These are phyloP conservation scores for Mallotus repandus DNA, from an alignment of 441 rosid genomes.

Conservation along the genomic window DNA sequence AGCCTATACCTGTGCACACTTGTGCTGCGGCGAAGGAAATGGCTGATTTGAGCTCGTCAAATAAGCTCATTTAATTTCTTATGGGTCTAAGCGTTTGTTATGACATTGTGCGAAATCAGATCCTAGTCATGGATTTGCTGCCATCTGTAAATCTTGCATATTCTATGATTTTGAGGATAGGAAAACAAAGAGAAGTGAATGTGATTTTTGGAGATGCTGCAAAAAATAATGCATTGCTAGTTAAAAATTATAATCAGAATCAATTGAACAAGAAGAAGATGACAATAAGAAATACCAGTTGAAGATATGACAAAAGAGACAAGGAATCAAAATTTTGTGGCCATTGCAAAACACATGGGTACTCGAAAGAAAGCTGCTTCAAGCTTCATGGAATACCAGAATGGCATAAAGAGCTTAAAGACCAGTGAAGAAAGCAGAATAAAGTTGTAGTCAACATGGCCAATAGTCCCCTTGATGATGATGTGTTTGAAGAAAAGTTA, in stretches of 20 bases:
- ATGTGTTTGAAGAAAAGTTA: neutral
- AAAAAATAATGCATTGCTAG: neutral
- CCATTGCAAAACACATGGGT: neutral
- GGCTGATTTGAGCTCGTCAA: neutral
- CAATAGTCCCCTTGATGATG: neutral
- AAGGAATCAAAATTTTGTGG: neutral
- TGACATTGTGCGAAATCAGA: neutral
- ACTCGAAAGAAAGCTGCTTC: neutral
- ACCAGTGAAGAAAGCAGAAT: neutral
- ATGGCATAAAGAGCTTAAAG: neutral
- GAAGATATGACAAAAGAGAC: neutral
- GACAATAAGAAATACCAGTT: too few species aligned
- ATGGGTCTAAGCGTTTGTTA: neutral
- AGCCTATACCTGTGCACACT: neutral
- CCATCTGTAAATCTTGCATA: too few species aligned
- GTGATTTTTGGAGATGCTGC: neutral
- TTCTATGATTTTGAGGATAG: neutral
- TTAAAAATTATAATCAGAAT: too few species aligned
- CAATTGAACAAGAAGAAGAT: neutral
- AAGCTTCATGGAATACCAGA: neutral
- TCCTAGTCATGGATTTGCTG: too few species aligned
- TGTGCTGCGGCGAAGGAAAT: neutral
- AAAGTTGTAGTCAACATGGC: neutral
- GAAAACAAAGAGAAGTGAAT: neutral
- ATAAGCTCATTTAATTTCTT: neutral